Conservation (phyloP, 257 asterid species). For the Capsicum pubescens region DNA sequence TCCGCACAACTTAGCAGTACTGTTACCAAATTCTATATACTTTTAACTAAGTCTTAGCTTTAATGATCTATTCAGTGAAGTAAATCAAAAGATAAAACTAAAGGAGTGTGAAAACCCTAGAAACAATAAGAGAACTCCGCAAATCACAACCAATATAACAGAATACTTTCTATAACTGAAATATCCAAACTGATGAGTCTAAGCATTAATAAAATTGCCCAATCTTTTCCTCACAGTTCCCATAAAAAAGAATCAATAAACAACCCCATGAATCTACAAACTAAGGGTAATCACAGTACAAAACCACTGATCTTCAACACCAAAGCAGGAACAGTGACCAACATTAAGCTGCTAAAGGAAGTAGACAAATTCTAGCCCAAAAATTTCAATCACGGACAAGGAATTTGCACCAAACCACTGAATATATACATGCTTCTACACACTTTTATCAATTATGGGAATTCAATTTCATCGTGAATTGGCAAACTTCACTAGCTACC, state of each 20-base stretch:
- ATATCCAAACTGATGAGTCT: neutral
- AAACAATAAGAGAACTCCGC: neutral
- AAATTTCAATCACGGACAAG: neutral
- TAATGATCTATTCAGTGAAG: neutral
- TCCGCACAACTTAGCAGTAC: no score
- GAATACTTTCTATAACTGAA: neutral
- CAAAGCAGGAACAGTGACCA: neutral
- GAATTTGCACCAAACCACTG: slow-evolving; percentile 18
- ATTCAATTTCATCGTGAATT: neutral
- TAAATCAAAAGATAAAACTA: slow-evolving; percentile 13
- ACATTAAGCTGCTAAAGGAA: neutral
- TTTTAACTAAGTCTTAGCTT: neutral
- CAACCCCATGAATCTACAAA: neutral
- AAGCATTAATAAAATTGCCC: neutral
- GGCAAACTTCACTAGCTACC: neutral
- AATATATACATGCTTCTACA: neutral
- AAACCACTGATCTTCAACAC: no score
- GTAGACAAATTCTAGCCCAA: neutral
- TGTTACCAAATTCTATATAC: neutral
- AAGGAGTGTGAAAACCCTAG: neutral
- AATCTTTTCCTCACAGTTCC: neutral
- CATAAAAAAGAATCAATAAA: neutral
- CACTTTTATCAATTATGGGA: neutral
- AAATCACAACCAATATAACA: neutral
- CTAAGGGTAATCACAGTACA: no score